A percentile compares a stretch with the other conserved stretches of the same genome.
These are phyloP conservation scores for Penicillium flavigenum DNA, from an alignment of 495 filamentous ascomycete species.

Conservation along the genomic window DNA sequence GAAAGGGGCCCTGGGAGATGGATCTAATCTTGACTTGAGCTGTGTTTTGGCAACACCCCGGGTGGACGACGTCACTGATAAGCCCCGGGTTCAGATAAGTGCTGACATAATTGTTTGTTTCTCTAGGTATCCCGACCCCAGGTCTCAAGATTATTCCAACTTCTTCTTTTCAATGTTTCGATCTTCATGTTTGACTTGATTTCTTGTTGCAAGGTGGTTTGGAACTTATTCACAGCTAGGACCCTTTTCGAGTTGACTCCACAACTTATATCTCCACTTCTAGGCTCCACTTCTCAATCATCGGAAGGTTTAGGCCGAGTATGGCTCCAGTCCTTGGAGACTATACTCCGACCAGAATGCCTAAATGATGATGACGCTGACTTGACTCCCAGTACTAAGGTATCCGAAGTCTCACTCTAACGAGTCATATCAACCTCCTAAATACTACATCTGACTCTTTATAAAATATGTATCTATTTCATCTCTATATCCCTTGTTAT, in stretches of 20 bases:
- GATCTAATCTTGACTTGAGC: background rate
- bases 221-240: background rate
- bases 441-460: too few species aligned
- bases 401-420: too few species aligned
- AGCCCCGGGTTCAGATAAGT: background rate
- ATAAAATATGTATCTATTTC: too few species aligned
- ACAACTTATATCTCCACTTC: background rate
- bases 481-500: too few species aligned
- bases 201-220: background rate
- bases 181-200: background rate
- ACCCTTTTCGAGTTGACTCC: background rate
- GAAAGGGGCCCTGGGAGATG: too few species aligned
- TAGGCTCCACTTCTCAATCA: background rate
- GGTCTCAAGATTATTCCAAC: background rate
- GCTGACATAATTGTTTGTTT: constrained; percentile 8
- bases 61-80: constrained; percentile 4
- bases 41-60: background rate
- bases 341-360: too few species aligned
- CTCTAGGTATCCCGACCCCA: background rate
- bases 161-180: background rate
- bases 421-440: too few species aligned
- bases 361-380: too few species aligned
- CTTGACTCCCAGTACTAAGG: too few species aligned
- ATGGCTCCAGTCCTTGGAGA: too few species aligned
- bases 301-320: background rate